Percentiles rank a stretch among this genome's conserved stretches.
Conservation (phyloP, 768 basidiomycete species). For the Calocybe indica region DNA sequence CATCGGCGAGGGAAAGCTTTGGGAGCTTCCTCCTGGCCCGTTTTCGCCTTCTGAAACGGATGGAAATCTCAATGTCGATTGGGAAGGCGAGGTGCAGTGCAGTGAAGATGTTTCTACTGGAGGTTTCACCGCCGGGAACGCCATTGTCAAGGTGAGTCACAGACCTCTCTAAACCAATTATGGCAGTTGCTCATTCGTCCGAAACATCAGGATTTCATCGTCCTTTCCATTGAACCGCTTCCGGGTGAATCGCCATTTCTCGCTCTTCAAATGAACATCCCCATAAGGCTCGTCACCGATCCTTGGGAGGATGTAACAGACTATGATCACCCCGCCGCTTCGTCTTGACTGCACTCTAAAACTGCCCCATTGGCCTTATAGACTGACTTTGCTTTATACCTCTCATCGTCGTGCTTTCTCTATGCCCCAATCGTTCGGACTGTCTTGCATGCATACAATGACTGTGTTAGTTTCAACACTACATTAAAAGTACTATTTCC, state of each 20-base stretch:
- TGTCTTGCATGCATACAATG: not conserved
- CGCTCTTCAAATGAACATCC: slow-evolving; percentile 37
- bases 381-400: too few species aligned
- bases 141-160: slow-evolving; percentile 34
- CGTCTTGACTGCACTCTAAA: too few species aligned
- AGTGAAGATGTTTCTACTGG: slow-evolving; percentile 32
- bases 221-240: slow-evolving; percentile 38
- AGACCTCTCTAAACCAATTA: not conserved
- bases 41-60: slow-evolving; percentile 12
- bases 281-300: slow-evolving; percentile 57
- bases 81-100: slow-evolving; percentile 48
- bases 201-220: slow-evolving; percentile 48
- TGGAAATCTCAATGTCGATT: slow-evolving; percentile 40
- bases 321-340: slow-evolving; percentile 4
- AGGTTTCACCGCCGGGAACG: slow-evolving; percentile 38
- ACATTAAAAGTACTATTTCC: too few species aligned
- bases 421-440: not conserved
- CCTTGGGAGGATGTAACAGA: slow-evolving; percentile 28
- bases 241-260: slow-evolving; percentile 24
- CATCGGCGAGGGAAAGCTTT: slow-evolving; percentile 45
- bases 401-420: not conserved
- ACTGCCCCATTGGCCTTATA: too few species aligned
- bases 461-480: not conserved
- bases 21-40: slow-evolving; percentile 35
- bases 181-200: slow-evolving; percentile 2